Evolutionary conservation across 305 asterid genomes (phyloP), one percentile per base, ranked within the genome.

Genomic region (Fraxinus albicans): DNA sequence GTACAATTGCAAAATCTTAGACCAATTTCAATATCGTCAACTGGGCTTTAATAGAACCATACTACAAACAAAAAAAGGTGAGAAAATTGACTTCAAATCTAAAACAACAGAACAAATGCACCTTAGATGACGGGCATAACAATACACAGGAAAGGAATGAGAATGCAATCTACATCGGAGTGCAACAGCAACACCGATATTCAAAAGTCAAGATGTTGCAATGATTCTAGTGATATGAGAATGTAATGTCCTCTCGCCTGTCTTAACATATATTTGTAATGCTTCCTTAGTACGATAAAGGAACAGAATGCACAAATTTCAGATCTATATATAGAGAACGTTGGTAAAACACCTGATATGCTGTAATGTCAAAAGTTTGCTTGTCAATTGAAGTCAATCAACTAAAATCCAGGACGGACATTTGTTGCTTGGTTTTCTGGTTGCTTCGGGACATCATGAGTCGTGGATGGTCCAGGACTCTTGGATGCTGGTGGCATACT

Each of bases 311-410:
- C 72, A 7, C 9, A 21, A 63, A 8, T 8, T 63, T 7, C 31
- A 63, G 29, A 63, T 63, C 31, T 63, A 2, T 2, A 63, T 21
- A 58, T 25, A 19, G 27, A 63, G 8, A 55, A 55, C 1, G 9
- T 58, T 6, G 29, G 12, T 60, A 23, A 63, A 63, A 63, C 12
- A 23, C 31, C 72, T 60, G 72, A 60, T 8, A 19, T 63, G 12
- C 72, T 19, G 33, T 27, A 50, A 27, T 27, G 27, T 67, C 19
- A 38, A 35, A 44, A 9, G 13, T 13, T 65, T 21, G 58, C 79
- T 44, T 65, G 83, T 92, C 86, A 95, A 67, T 94, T 86, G 83
- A 91, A 95, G 83, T 93, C 93, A 5, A 93, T 91, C 99, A 94
- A 93, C 13, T 88, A 81, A 67, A 79, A 88, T 70, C 90, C 97